Conservation (phyloP, 176 grass and related monocot species). For the Oryza rufipogon region DNA sequence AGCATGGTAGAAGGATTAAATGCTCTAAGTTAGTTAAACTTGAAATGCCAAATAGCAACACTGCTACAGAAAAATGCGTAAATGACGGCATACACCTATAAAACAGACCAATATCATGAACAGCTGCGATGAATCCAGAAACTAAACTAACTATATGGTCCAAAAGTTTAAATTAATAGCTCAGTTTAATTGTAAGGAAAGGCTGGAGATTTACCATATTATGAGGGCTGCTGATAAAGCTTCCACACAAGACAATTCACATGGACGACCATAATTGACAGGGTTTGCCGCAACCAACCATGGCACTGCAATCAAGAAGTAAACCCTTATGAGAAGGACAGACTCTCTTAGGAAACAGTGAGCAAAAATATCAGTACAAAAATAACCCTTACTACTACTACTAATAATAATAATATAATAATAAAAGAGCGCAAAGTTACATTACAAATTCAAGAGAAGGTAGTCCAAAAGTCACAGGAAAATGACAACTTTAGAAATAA, state of each 20-base stretch:
- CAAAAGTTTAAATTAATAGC: neutral
- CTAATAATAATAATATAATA: neutral
- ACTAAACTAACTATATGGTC: neutral
- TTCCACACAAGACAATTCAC: slow-evolving; percentile 96
- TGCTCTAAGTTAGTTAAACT: neutral
- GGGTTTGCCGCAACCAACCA: slow-evolving; percentile 99
- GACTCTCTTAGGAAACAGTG: neutral
- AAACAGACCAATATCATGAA: neutral
- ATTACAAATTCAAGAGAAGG: neutral
- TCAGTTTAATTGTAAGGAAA: neutral
- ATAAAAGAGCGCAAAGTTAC: neutral
- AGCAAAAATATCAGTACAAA: neutral
- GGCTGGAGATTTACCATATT: slow-evolving; percentile 73
- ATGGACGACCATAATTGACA: slow-evolving; percentile 96
- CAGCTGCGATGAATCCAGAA: neutral
- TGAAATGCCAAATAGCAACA: neutral
- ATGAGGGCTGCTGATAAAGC: slow-evolving; percentile 95
- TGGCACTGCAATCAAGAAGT: slow-evolving; percentile 64
- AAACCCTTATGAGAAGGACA: neutral
- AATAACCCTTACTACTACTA: neutral
- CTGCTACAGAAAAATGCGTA: neutral
- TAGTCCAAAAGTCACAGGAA: neutral
- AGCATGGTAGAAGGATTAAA: neutral
- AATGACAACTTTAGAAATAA: slow-evolving; percentile 1
- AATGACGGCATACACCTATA: neutral